Percentiles rank a stretch among this genome's conserved stretches.
phyloP scores from a whole-genome alignment of 257 asterid genomes.

The Primulina eburnea region DNA sequence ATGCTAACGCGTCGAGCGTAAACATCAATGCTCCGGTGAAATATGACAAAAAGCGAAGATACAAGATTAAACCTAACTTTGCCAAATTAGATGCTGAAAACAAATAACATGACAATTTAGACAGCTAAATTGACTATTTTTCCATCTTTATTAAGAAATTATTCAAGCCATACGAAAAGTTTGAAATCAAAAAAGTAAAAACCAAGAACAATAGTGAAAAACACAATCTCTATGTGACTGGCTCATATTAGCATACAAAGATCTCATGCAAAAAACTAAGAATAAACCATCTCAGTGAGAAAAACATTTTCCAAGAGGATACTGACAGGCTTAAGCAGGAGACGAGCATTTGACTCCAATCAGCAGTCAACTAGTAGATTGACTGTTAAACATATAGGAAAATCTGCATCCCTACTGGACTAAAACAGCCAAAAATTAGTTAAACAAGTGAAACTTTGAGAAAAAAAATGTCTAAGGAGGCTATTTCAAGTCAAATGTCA shows the following conservation, averaged over 20 bases:
- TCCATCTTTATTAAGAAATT: too few species aligned
- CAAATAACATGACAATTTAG: too few species aligned
- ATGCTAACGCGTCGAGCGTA: too few species aligned
- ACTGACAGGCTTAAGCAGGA: neutral
- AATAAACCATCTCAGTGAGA: constrained; percentile 1
- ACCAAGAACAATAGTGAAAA: too few species aligned
- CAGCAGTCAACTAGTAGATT: neutral
- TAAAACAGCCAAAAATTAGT: neutral
- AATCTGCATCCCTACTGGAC: neutral
- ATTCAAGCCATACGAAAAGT: too few species aligned
- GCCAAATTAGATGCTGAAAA: too few species aligned
- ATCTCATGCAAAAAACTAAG: neutral
- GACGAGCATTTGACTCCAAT: neutral
- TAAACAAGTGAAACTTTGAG: neutral
- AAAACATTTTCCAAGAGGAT: neutral
- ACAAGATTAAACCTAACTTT: too few species aligned
- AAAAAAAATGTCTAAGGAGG: neutral
- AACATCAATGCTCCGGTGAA: too few species aligned
- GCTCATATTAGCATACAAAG: neutral
- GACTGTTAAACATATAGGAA: constrained; percentile 4
- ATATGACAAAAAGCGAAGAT: too few species aligned
- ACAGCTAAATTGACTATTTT: too few species aligned
- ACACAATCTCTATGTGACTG: too few species aligned
- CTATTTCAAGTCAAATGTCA: neutral
- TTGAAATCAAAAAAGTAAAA: too few species aligned